Percentiles rank a stretch among this genome's conserved stretches.
phyloP scores from a whole-genome alignment of 192 early-diverging fungal genomes.

The Gonapodya prolifera region DNA sequence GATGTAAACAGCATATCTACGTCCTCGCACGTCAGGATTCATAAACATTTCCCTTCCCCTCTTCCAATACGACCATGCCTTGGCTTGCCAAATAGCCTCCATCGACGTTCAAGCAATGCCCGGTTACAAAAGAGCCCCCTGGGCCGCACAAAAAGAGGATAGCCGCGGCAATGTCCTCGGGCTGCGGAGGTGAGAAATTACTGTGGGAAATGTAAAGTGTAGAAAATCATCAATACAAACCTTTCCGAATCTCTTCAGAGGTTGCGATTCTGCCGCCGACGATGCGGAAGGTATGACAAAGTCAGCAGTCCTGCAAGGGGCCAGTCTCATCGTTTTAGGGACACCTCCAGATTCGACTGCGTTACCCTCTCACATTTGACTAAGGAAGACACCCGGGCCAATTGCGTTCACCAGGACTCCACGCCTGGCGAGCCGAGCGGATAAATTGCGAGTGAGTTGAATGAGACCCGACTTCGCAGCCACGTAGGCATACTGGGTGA shows the following conservation, averaged over 20 bases:
- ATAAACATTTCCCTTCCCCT: background rate
- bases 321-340: background rate
- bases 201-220: background rate
- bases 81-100: background rate
- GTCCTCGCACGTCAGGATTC: too few relatives aligned
- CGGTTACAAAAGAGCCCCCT: background rate
- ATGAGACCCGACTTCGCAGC: background rate
- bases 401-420: background rate
- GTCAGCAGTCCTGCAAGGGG: background rate
- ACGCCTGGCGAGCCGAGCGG: background rate
- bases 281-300: background rate
- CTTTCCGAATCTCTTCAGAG: background rate
- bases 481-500: constrained; percentile 2
- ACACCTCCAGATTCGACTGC: background rate
- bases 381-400: background rate
- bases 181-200: background rate
- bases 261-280: background rate
- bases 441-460: background rate
- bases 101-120: background rate
- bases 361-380: background rate
- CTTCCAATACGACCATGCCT: background rate
- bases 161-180: background rate
- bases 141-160: background rate
- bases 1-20: too few relatives aligned
- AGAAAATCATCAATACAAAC: background rate